phyloP scores from a whole-genome alignment of 192 early-diverging fungal genomes.

The Entophlyctis helioformis region DNA sequence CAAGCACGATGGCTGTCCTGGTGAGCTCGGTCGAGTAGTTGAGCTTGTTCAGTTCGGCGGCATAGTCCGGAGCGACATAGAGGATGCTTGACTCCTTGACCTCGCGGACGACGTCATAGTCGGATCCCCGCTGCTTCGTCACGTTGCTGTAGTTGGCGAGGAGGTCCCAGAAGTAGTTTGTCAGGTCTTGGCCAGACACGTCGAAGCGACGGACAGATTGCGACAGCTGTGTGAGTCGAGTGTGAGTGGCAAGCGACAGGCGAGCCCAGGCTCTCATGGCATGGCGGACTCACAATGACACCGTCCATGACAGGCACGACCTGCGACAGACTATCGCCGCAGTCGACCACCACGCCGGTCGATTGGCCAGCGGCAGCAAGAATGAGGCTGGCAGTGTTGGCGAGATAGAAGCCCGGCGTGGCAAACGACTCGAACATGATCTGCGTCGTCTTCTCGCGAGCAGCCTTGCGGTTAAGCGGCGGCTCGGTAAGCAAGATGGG shows the following conservation, averaged over 20 bases:
- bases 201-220: conserved; percentile 33
- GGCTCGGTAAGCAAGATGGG: conserved; percentile 51
- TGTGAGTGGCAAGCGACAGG: background rate
- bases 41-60: conserved; percentile 31
- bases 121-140: conserved; percentile 42
- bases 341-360: conserved; percentile 51
- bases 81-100: too few species aligned
- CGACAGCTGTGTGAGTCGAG: conserved; percentile 1
- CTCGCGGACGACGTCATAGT: conserved; percentile 51
- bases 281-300: background rate
- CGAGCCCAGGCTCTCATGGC: background rate
- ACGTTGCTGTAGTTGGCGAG: conserved; percentile 49
- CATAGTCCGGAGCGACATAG: conserved; percentile 45
- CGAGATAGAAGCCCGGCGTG: conserved; percentile 49
- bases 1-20: conserved; percentile 27
- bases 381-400: conserved; percentile 35
- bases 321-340: conserved; percentile 53
- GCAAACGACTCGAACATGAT: conserved; percentile 56
- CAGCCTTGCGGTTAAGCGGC: conserved; percentile 49
- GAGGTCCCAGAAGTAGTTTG: conserved; percentile 35
- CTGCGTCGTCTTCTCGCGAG: conserved; percentile 52
- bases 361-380: conserved; percentile 50
- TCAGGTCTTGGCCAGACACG: conserved; percentile 40
- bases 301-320: conserved; percentile 34
- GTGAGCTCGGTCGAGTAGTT: conserved; percentile 19